Evolutionary conservation across 371 early-diverging fungal genomes (phyloP), one percentile per base, ranked within the genome.

Genomic region (Batrachochytrium dendrobatidis): DNA sequence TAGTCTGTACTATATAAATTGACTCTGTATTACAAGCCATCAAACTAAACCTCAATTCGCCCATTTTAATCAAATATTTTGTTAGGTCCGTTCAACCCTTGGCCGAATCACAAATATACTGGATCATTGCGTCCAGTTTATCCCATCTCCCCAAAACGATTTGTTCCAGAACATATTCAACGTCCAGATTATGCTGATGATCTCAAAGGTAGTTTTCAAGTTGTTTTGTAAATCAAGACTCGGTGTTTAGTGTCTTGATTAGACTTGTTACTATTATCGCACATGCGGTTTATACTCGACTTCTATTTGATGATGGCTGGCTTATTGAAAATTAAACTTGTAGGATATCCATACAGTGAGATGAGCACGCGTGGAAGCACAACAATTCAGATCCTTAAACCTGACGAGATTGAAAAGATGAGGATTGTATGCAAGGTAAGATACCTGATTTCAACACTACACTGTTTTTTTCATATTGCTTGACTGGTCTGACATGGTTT

Each of bases 181-280:
- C 73, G 75, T 60, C 94, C 95, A 1, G 95, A 97, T 66, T 92
- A 94, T 72, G 85, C 89, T 18, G 82, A 79, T 58, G 72, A 80
- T 55, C 74, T 80, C 67, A 74, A 53, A 53, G 53, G 39, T 7
- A 29, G 20, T 18, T 50, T 31, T 46, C 22, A 31, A 24, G 15
- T 25, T 32, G 2, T 12, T 26, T 22, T 29, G 26, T 1, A 8
- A 65, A 31, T 1, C 3, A 29, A 18, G 25, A n/a, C n/a, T n/a
- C n/a, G n/a, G n/a, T n/a, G n/a, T n/a, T n/a, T n/a, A n/a, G n/a
- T n/a, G n/a, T n/a, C n/a, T n/a, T n/a, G n/a, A n/a, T n/a, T n/a
- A n/a, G n/a, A n/a, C n/a, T n/a, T n/a, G n/a, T 39, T n/a, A n/a
- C 39, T 39, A n/a, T n/a, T 39, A n/a, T 15, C 39, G 39, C 39